Conservation (phyloP, 495 filamentous ascomycete species). For the Aspergillus mulundensis region DNA sequence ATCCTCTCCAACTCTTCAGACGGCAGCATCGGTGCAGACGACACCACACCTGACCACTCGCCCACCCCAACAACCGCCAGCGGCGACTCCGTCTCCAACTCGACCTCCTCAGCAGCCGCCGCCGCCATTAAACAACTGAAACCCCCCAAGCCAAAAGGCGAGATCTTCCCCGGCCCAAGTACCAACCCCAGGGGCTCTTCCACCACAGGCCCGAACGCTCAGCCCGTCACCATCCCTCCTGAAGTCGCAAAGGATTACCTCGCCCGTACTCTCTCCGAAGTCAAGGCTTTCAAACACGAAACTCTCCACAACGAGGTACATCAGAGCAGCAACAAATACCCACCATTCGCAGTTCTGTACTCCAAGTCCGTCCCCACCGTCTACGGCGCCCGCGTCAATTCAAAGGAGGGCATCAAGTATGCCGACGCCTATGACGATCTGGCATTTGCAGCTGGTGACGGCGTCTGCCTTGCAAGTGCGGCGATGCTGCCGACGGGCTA, state of each 20-base stretch:
- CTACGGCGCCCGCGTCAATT: slow-evolving; percentile 67
- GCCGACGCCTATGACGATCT: slow-evolving; percentile 83
- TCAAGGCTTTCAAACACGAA: slow-evolving; percentile 68
- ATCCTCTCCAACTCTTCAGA: slow-evolving; percentile 19
- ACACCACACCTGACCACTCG: slow-evolving; percentile 14
- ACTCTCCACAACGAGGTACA: slow-evolving; percentile 57
- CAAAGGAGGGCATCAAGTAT: slow-evolving; percentile 63
- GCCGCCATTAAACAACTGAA: background rate
- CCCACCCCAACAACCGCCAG: slow-evolving; percentile 2
- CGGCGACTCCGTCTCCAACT: background rate
- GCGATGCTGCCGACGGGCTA: slow-evolving; percentile 87
- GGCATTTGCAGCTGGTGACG: slow-evolving; percentile 82
- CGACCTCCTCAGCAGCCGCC: slow-evolving; percentile 18
- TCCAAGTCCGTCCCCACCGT: slow-evolving; percentile 84
- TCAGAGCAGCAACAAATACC: slow-evolving; percentile 65
- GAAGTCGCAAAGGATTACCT: slow-evolving; percentile 67
- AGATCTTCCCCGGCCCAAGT: slow-evolving; percentile 37
- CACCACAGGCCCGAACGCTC: slow-evolving; percentile 32
- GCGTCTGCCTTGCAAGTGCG: slow-evolving; percentile 79
- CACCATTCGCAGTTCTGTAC: slow-evolving; percentile 81
- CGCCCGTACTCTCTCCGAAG: slow-evolving; percentile 65
- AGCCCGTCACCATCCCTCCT: slow-evolving; percentile 46
- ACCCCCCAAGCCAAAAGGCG: slow-evolving; percentile 19
- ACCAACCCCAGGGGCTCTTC: slow-evolving; percentile 12
- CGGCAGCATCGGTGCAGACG: slow-evolving; percentile 10